A percentile compares a stretch with the other conserved stretches of the same genome.
Conservation (phyloP, 495 filamentous ascomycete genomes). For the Mycothermus thermophilus region DNA sequence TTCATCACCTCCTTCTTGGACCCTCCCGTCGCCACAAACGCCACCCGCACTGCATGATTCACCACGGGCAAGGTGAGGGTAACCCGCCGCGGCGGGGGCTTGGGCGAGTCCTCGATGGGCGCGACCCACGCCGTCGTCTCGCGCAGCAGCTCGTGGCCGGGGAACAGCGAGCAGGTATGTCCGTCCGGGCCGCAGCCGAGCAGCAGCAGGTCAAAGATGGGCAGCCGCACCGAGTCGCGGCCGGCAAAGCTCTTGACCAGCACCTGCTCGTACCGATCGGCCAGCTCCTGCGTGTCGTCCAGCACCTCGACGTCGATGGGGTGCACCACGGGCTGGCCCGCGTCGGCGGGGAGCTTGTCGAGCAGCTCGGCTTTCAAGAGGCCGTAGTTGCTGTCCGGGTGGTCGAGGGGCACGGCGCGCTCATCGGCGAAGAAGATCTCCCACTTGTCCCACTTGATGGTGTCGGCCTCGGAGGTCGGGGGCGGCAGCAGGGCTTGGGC, state of each 20-base stretch:
- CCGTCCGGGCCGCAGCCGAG: conserved; percentile 91
- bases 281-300: conserved; percentile 77
- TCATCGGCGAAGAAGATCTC: conserved; percentile 98
- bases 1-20: conserved; percentile 86
- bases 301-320: conserved; percentile 60
- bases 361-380: conserved; percentile 77
- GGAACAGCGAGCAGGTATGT: conserved; percentile 94
- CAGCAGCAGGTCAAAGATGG: conserved; percentile 85
- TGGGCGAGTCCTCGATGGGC: conserved; percentile 80
- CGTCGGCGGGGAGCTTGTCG: conserved; percentile 60
- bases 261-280: conserved; percentile 84
- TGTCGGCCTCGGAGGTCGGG: conserved; percentile 46
- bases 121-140: conserved; percentile 89
- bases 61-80: conserved; percentile 85
- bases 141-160: conserved; percentile 70
- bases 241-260: conserved; percentile 71
- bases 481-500: conserved; percentile 59
- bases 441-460: conserved; percentile 73
- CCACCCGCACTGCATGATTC: conserved; percentile 66
- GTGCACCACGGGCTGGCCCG: conserved; percentile 55
- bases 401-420: conserved; percentile 80
- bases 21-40: conserved; percentile 78
- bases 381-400: conserved; percentile 86
- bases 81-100: conserved; percentile 82
- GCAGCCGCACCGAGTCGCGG: conserved; percentile 76